A percentile compares a stretch with the other conserved stretches of the same genome.
Evolutionary conservation across 805 yeast species (phyloP).

Genomic region (Pichia californica): DNA sequence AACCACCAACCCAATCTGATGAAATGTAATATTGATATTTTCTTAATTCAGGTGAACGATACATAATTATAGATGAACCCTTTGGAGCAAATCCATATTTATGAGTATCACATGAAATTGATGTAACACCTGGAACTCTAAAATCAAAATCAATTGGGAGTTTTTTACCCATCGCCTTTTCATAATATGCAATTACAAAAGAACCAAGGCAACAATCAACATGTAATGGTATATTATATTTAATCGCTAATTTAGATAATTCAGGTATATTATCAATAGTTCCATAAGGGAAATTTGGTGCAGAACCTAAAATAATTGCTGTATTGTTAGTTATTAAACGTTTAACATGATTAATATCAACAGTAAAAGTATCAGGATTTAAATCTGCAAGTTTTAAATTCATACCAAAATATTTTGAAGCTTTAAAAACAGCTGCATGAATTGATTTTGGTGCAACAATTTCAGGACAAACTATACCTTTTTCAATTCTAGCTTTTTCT

Average conservation of each 20-base stretch:
- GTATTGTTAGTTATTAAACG: conserved; percentile 72
- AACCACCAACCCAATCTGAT: conserved; percentile 88
- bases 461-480: conserved; percentile 69
- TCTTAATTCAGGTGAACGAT: conserved; percentile 61
- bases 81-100: conserved; percentile 98
- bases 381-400: conserved; percentile 74
- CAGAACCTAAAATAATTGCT: conserved; percentile 81
- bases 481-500: conserved; percentile 53
- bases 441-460: conserved; percentile 83
- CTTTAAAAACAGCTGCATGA: conserved; percentile 95
- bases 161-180: conserved; percentile 37
- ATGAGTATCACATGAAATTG: conserved; percentile 99
- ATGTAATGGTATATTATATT: conserved; percentile 75
- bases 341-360: conserved; percentile 55
- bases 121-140: conserved; percentile 86
- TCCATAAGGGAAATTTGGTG: conserved; percentile 97
- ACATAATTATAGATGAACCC: conserved; percentile 91
- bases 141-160: conserved; percentile 65
- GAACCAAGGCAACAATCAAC: conserved; percentile 97
- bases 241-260: conserved; percentile 58
- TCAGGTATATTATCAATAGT: conserved; percentile 82
- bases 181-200: conserved; percentile 69
- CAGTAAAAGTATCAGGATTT: conserved; percentile 55
- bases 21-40: conserved; percentile 77
- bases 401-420: conserved; percentile 85